Evolutionary conservation across 768 basidiomycete species (phyloP).

Genomic region (Lactarius trivialis): DNA sequence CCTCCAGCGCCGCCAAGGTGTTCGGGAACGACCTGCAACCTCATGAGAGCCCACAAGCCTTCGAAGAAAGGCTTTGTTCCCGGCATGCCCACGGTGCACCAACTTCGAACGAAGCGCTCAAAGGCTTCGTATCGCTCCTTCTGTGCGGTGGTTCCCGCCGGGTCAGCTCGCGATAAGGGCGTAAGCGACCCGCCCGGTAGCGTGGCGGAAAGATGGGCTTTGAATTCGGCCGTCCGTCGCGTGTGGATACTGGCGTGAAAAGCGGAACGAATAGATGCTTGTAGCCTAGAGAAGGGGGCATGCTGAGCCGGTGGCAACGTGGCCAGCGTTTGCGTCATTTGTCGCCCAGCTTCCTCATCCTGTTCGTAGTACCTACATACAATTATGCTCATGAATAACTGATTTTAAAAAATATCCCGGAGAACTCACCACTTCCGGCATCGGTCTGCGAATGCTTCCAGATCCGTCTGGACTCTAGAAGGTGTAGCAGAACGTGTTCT

Average conservation of each 20-base stretch:
- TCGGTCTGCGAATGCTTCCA: constrained; percentile 70
- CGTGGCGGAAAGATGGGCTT: constrained; percentile 74
- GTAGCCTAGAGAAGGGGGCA: constrained; percentile 79
- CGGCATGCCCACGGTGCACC: constrained; percentile 84
- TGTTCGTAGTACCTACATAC: constrained; percentile 77
- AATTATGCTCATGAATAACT: constrained; percentile 1
- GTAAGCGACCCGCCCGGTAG: constrained; percentile 74
- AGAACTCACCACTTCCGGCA: constrained; percentile 68
- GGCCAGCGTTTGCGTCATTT: constrained; percentile 78
- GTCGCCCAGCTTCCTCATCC: constrained; percentile 67
- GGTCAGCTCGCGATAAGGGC: constrained; percentile 65
- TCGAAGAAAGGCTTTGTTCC: constrained; percentile 85
- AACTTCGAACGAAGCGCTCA: constrained; percentile 66
- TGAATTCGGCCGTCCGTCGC: constrained; percentile 76
- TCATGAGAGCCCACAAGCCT: constrained; percentile 71
- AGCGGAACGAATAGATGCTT: constrained; percentile 78
- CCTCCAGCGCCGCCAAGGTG: constrained; percentile 74
- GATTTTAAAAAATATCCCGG: background rate
- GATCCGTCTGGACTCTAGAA: constrained; percentile 55
- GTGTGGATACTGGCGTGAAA: constrained; percentile 78
- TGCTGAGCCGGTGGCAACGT: constrained; percentile 78
- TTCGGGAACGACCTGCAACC: constrained; percentile 75
- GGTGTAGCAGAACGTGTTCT: constrained; percentile 68
- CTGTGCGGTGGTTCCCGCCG: constrained; percentile 53
- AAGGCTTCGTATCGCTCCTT: constrained; percentile 76